Base-by-base conservation (phyloP, 2,329 filamentous ascomycete genomes). In the Beauveria brongniartii region DNA sequence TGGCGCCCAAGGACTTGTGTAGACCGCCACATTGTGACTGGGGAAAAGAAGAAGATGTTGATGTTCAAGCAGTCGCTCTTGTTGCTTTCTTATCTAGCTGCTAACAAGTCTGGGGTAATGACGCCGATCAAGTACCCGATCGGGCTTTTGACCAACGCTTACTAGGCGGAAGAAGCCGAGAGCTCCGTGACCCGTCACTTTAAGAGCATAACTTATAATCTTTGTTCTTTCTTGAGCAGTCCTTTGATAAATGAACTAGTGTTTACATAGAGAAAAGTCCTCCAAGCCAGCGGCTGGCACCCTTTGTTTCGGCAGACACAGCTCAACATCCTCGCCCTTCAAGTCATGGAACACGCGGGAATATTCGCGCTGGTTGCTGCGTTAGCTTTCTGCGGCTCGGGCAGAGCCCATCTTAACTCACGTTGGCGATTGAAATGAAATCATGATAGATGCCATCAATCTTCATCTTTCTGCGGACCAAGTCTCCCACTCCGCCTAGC, bases 391-490 rank as follows among this genome's bases (percentile, higher is more conserved):
- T 48, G 22, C n/a, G 5, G n/a, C 1, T 30, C 16, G 34, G 5
- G 34, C 12, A 20, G 14, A 22, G 8, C 28, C 4, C 8, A 4
- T 40, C 2, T 3, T 8, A 2, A 54, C 66, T 20, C 64, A 68
- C 71, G 64, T 67, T 62, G n/a, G 69, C 68, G 22, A 71, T 69
- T 1, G 63, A 63, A 2, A 73, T 61, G 63, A 75, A 77, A n/a
- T 73, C 70, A 1, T 71, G 43, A 55, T 77, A 77, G 18, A 76
- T 70, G 1, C 69, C 69, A 22, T 77, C 73, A 0, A 62, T 59
- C 64, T 71, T 71, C 72, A 76, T 74, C 59, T 69, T 71, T 47
- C 73, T 63, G 4, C 74, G 69, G 4, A 75, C 75, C 24, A 76
- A 65, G 47, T 75, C 71, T 12, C 66, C 64, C 0, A 75, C 73